Base-by-base conservation (phyloP, 345 rosid species). In the Arabidopsis suecica region DNA sequence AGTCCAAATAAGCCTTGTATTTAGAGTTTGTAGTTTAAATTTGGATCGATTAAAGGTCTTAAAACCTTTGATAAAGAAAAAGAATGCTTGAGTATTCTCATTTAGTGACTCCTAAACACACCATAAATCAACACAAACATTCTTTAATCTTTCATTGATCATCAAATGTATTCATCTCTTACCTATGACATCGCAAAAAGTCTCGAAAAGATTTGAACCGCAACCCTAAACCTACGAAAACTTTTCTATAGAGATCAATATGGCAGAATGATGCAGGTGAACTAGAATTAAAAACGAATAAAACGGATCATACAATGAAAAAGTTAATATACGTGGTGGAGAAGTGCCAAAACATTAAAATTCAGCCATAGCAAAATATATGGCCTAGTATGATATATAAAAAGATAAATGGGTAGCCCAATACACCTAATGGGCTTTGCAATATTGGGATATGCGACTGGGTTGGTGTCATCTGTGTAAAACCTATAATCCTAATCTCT, bases 341-440 rank as follows among this genome's bases (percentile, higher is more conserved):
- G 25, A 53, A 23, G n/a, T 53, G 6, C 4, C 4, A 12, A 13
- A 42, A 28, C 32, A 28, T 3, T 28, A 28, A 23, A 22, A 22
- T 37, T 60, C 1, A 40, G 68, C 68, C 38, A n/a, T 61, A 62
- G 42, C 10, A 8, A 36, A 23, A 2, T 30, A 64, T 30, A 16
- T 16, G 55, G 48, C 61, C 37, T 36, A 51, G 36, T 49, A 49
- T 38, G 30, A 44, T 30, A 41, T 41, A 41, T 37, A 53, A 49
- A 41, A 16, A 51, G 7, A 4, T 3, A 71, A 53, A 34, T 49
- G 22, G 63, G 37, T 25, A 64, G 71, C 77, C 77, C 77, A 72
- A 73, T 30, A 69, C 54, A 33, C 32, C 2, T 34, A 33, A 47
- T 23, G 78, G 78, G 67, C 78, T 25, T 74, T 14, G 16, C 2